Percentiles rank a stretch among this genome's conserved stretches.
phyloP scores from a whole-genome alignment of 352 stramenopile genomes.

The Hyaloperonospora brassicae region DNA sequence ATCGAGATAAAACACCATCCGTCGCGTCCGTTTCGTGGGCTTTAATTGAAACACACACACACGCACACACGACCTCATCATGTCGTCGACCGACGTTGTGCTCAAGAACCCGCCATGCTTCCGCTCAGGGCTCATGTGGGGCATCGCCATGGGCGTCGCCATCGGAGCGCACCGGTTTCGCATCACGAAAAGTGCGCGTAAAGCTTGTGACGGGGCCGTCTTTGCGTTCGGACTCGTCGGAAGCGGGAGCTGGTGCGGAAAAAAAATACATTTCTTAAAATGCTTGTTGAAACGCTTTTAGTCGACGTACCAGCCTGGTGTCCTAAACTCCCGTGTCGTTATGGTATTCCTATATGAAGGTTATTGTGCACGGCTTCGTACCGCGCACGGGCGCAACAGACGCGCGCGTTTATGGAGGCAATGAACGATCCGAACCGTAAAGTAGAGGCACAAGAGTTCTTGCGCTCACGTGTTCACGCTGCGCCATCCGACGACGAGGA shows the following conservation, averaged over 20 bases:
- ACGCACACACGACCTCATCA: too few species aligned
- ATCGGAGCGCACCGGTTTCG: constrained; percentile 68
- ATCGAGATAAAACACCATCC: too few species aligned
- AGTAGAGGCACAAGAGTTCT: constrained; percentile 66
- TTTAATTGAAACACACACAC: too few species aligned
- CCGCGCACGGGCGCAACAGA: constrained; percentile 43
- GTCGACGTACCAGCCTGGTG: not conserved
- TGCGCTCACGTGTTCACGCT: constrained; percentile 51
- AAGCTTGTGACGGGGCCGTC: constrained; percentile 59
- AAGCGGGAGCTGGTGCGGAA: constrained; percentile 40
- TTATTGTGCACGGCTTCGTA: constrained; percentile 56
- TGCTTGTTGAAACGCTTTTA: not conserved
- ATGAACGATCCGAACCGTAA: constrained; percentile 77
- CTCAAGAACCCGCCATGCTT: constrained; percentile 76
- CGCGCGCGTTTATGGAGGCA: constrained; percentile 71
- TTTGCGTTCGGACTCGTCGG: constrained; percentile 52
- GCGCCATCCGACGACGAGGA: constrained; percentile 9
- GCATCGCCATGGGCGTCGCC: constrained; percentile 47
- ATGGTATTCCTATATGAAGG: constrained; percentile 19
- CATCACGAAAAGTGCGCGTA: constrained; percentile 43
- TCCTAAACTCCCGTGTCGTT: not conserved
- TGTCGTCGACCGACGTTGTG: constrained; percentile 24
- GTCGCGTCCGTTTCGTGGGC: too few species aligned
- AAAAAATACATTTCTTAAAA: not conserved
- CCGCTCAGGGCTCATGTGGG: constrained; percentile 69